Evolutionary conservation across 1,284 basidiomycete species (phyloP).

Genomic region (Puccinia coronata): DNA sequence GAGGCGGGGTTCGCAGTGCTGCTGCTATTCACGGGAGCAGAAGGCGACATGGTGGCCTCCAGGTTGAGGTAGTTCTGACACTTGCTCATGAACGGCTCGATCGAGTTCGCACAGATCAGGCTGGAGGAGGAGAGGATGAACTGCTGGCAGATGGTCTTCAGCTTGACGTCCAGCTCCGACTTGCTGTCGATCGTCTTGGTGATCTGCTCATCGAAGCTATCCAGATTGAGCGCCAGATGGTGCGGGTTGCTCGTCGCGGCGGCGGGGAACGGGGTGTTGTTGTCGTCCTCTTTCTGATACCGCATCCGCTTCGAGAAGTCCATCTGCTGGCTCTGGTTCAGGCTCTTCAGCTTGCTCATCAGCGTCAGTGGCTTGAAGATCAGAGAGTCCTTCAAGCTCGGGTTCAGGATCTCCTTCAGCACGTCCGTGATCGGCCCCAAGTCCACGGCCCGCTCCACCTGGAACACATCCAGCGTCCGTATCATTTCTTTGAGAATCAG

Average conservation of each 20-base stretch:
- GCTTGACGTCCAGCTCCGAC: conserved; percentile 31
- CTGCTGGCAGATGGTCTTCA: conserved; percentile 25
- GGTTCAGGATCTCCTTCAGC: conserved; percentile 54
- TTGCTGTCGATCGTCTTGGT: conserved; percentile 36
- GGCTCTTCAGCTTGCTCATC: conserved; percentile 14
- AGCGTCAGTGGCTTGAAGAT: conserved; percentile 9
- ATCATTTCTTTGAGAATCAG: conserved; percentile 86
- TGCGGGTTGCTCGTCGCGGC: too few relatives aligned
- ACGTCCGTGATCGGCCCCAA: conserved; percentile 61
- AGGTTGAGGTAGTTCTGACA: conserved; percentile 24
- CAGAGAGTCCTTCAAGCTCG: conserved; percentile 58
- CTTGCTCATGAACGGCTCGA: conserved; percentile 11
- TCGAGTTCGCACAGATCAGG: conserved; percentile 1
- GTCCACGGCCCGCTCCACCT: conserved; percentile 59
- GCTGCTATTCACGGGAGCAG: too few relatives aligned
- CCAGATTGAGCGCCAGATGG: not conserved
- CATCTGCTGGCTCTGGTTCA: conserved; percentile 19
- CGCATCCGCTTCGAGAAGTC: conserved; percentile 21
- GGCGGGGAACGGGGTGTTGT: too few relatives aligned
- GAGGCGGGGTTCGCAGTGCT: not conserved
- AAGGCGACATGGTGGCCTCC: not conserved
- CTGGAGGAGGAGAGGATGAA: conserved; percentile 2
- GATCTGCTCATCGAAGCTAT: not conserved
- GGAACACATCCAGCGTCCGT: conserved; percentile 70
- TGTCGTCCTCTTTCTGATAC: not conserved